Evolutionary conservation across 805 yeast genomes (phyloP), one percentile per base, ranked within the genome.

Genomic region (Yarrowia porcina): DNA sequence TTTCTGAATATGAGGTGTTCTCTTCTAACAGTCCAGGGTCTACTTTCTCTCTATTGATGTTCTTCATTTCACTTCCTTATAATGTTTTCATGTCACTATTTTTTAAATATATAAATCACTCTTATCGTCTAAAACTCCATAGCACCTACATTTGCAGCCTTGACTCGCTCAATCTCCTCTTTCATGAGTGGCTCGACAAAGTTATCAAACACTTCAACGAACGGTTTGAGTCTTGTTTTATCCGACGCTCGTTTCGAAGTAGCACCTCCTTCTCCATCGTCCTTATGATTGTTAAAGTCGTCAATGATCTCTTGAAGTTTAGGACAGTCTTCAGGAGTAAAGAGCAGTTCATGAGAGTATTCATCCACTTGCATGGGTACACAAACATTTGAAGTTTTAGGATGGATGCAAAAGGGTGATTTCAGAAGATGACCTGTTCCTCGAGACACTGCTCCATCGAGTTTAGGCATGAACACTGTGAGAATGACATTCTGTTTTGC

Each of bases 341-440:
- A 94, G 18, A 30, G 39, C 18, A 56, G 49, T 4, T 84, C 84
- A 17, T 68, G 70, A 20, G 68, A 64, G 39, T 75, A 71, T 4
- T 66, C 71, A 7, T 52, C 44, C 0, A 74, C 65, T 60, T 73
- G 76, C 49, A 81, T 72, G 0, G 98, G 97, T 8, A 94, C 97
- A 82, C 98, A 94, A 3, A 94, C 89, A 69, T 89, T 88, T 8
- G 97, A 97, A 0, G 99, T 94, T 2, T 90, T 86, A 1, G 99
- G 99, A 73, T 94, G 99, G 44, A 94, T 86, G 77, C 98, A 93
- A 73, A 94, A 94, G 17, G 99, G 99, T 1, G 97, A 89, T 72
- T 94, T 94, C 69, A 94, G 81, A 75, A 94, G 85, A 78, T 94
- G 99, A 75, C 86, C 90, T 70, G 92, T 80, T 72, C 89, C 94